Conservation (phyloP, 1,139 yeast genomes). For the Suhomyces ambrosiae region DNA sequence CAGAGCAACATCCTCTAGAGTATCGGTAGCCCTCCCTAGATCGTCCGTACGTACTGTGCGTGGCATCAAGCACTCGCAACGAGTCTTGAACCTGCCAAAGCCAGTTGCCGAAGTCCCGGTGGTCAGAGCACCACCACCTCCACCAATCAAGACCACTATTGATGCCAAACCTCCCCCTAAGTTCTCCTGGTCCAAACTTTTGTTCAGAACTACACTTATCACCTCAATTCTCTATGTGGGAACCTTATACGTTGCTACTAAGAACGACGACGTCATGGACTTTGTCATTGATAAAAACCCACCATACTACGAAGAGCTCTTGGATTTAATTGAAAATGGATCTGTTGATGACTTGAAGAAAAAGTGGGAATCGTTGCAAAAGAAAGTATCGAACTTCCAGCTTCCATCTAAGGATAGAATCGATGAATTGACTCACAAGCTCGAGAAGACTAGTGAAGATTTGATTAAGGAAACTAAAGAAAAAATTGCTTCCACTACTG, state of each 20-base stretch:
- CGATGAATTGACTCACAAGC: slow-evolving; percentile 35
- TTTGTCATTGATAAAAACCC: slow-evolving; percentile 48
- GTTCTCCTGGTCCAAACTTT: slow-evolving; percentile 35
- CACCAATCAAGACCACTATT: slow-evolving; percentile 6
- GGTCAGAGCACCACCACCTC: slow-evolving; percentile 11
- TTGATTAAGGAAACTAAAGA: slow-evolving; percentile 41
- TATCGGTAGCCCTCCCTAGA: slow-evolving; percentile 7
- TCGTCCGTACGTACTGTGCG: slow-evolving; percentile 9
- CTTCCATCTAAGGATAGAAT: slow-evolving; percentile 38
- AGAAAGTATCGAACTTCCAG: slow-evolving; percentile 25
- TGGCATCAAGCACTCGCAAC: slow-evolving; percentile 5
- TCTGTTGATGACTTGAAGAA: slow-evolving; percentile 36
- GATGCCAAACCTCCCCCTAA: slow-evolving; percentile 13
- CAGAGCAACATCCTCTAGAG: slow-evolving; percentile 15
- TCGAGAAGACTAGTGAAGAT: slow-evolving; percentile 39
- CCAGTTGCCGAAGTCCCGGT: slow-evolving; percentile 8
- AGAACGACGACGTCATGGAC: slow-evolving; percentile 49
- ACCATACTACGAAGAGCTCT: slow-evolving; percentile 48
- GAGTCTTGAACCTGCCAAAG: slow-evolving; percentile 3
- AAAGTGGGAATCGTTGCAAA: slow-evolving; percentile 22
- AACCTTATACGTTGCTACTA: slow-evolving; percentile 46
- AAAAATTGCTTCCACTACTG: slow-evolving; percentile 23
- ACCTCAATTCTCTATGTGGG: slow-evolving; percentile 42
- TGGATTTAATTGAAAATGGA: slow-evolving; percentile 44
- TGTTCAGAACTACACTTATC: slow-evolving; percentile 34